Evolutionary conservation across 805 yeast species (phyloP).

Genomic region (Wickerhamomyces hampshirensis): DNA sequence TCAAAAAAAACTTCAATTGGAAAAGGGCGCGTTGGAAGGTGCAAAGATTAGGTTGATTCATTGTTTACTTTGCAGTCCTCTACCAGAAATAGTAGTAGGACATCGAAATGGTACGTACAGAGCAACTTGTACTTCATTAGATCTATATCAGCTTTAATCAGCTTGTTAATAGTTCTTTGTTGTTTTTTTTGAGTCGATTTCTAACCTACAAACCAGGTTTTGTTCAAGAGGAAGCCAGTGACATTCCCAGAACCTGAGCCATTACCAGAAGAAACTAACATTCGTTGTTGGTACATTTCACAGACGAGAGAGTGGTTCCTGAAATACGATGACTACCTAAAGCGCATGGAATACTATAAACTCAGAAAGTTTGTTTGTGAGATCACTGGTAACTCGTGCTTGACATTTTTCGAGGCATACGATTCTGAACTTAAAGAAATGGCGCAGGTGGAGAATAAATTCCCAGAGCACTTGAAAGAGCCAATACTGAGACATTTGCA

Average conservation of each 20-base stretch:
- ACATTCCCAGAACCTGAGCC: conserved; percentile 51
- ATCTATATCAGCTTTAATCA: too few species aligned
- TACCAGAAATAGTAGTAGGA: background rate
- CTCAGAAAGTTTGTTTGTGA: conserved; percentile 88
- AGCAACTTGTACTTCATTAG: too few species aligned
- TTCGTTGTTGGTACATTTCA: conserved; percentile 76
- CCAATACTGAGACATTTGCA: conserved; percentile 86
- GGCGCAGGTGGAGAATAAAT: conserved; percentile 64
- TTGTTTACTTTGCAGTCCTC: background rate
- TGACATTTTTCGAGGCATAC: conserved; percentile 86
- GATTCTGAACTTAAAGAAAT: conserved; percentile 66
- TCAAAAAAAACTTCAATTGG: background rate
- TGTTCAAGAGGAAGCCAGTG: conserved; percentile 71
- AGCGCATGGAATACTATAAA: conserved; percentile 66
- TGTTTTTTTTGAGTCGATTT: conserved; percentile 5
- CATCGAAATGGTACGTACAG: too few species aligned
- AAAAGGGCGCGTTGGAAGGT: background rate
- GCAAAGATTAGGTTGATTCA: background rate
- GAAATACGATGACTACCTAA: conserved; percentile 70
- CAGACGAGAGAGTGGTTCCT: conserved; percentile 88
- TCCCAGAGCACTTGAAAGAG: conserved; percentile 88
- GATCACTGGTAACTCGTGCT: conserved; percentile 87
- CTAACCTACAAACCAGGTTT: conserved; percentile 46
- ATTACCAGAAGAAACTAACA: conserved; percentile 48
- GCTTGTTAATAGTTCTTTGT: background rate